Percentiles rank a stretch among this genome's conserved stretches.
Conservation (phyloP, 257 asterid species). For the Gynochthodes officinalis region DNA sequence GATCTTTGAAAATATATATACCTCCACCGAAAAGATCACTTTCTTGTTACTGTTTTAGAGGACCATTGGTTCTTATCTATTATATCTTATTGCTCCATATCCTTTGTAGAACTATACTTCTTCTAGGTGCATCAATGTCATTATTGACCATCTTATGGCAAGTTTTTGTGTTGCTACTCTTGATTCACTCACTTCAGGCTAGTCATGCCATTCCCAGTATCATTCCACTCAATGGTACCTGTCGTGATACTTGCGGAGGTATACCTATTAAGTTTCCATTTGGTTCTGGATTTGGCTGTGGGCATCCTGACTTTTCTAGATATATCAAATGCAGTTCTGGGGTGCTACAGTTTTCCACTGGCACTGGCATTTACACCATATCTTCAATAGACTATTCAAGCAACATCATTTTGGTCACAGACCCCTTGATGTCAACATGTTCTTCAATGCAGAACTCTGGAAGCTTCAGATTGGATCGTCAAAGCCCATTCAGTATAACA, state of each 20-base stretch:
- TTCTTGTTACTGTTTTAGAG: conserved; percentile 9
- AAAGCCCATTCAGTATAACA: conserved; percentile 40
- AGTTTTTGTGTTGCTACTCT: conserved; percentile 17
- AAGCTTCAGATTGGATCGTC: conserved; percentile 38
- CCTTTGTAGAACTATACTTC: background rate
- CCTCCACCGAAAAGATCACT: conserved; percentile 26
- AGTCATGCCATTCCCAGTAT: conserved; percentile 40
- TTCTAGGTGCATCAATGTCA: conserved; percentile 26
- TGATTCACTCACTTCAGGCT: conserved; percentile 19
- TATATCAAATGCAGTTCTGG: conserved; percentile 38
- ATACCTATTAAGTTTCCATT: conserved; percentile 54
- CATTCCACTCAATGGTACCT: conserved; percentile 39
- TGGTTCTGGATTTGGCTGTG: conserved; percentile 62
- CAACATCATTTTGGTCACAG: conserved; percentile 34
- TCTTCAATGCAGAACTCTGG: conserved; percentile 75
- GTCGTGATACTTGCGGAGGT: conserved; percentile 48
- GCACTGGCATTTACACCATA: conserved; percentile 37
- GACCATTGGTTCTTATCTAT: background rate
- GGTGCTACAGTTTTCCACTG: conserved; percentile 40
- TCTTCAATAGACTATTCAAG: conserved; percentile 56
- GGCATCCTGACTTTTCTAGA: conserved; percentile 53
- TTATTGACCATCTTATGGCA: conserved; percentile 8
- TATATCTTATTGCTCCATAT: background rate
- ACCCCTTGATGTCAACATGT: conserved; percentile 77
- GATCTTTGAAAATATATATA: conserved; percentile 23